Evolutionary conservation across 306 rosid species (phyloP).

Genomic region (Trichosanthes truncata): DNA sequence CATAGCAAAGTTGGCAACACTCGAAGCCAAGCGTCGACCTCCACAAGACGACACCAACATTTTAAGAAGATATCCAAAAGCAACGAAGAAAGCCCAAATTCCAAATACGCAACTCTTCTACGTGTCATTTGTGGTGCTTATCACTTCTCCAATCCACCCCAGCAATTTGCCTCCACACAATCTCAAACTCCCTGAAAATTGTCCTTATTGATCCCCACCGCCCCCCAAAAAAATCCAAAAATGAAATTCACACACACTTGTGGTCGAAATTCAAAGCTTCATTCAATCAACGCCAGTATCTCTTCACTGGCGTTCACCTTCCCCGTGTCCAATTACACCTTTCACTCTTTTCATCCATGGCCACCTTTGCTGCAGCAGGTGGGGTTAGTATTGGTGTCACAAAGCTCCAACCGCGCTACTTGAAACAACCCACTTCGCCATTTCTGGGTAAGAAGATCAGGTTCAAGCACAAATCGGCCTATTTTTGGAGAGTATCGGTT

Average conservation of each 20-base stretch:
- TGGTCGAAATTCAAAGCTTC: conserved; percentile 32
- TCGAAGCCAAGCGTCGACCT: neutral
- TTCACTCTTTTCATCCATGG: conserved; percentile 28
- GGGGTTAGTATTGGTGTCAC: conserved; percentile 44
- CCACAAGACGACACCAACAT: neutral
- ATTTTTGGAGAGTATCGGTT: conserved; percentile 8
- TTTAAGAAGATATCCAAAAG: neutral
- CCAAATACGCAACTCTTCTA: neutral
- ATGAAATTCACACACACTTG: neutral
- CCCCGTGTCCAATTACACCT: neutral
- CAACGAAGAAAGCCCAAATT: neutral
- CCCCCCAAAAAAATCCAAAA: neutral
- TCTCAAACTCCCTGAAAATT: conserved; percentile 35
- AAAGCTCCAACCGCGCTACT: conserved; percentile 36
- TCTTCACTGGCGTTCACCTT: conserved; percentile 3
- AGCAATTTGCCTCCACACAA: conserved; percentile 46
- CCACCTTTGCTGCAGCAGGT: conserved; percentile 44
- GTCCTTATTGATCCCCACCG: neutral
- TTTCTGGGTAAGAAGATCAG: conserved; percentile 52
- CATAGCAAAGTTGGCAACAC: neutral
- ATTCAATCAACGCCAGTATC: neutral
- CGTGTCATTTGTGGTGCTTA: conserved; percentile 33
- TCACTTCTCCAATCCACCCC: conserved; percentile 24
- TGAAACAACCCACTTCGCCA: conserved; percentile 37
- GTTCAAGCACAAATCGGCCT: conserved; percentile 20